Percentiles rank a stretch among this genome's conserved stretches.
These are phyloP conservation scores for Mucor indicus DNA, from an alignment of 371 early-diverging fungal species.

Conservation along the genomic window DNA sequence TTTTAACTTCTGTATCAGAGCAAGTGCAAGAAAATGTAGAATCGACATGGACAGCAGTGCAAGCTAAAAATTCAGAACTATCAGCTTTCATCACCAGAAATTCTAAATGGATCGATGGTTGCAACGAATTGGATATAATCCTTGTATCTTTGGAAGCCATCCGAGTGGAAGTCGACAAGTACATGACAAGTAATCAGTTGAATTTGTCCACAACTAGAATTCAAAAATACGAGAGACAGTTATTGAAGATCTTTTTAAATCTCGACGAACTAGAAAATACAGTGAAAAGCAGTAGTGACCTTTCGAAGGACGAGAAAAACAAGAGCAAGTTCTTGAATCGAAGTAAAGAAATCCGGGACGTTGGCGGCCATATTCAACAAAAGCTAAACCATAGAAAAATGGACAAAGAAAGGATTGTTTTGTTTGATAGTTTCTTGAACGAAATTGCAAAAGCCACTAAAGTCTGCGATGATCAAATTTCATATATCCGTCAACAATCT, in stretches of 20 bases:
- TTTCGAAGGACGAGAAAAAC: constrained; percentile 18
- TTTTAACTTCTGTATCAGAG: constrained; percentile 13
- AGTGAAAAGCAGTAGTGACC: constrained; percentile 12
- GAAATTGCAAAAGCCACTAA: constrained; percentile 22
- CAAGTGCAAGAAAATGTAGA: constrained; percentile 24
- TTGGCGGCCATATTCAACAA: constrained; percentile 2
- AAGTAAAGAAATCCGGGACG: constrained; percentile 4
- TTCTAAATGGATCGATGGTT: constrained; percentile 22
- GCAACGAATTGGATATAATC: constrained; percentile 19
- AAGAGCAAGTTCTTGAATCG: constrained; percentile 14
- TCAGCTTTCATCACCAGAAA: constrained; percentile 16
- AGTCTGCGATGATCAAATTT: constrained; percentile 38
- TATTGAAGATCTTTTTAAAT: constrained; percentile 7
- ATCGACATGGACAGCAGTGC: constrained; percentile 14
- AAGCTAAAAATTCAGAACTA: constrained; percentile 2
- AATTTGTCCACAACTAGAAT: constrained; percentile 5
- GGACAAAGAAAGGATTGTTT: constrained; percentile 22
- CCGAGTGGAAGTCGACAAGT: constrained; percentile 11
- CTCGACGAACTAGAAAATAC: constrained; percentile 21
- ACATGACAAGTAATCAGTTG: constrained; percentile 8
- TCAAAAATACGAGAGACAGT: constrained; percentile 13
- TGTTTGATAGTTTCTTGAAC: constrained; percentile 16
- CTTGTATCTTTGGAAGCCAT: constrained; percentile 5
- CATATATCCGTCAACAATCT: constrained; percentile 36
- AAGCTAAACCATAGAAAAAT: constrained; percentile 17